Percentiles rank a stretch among this genome's conserved stretches.
Evolutionary conservation across 805 yeast genomes (phyloP).

Genomic region (Saturnispora galanensis): DNA sequence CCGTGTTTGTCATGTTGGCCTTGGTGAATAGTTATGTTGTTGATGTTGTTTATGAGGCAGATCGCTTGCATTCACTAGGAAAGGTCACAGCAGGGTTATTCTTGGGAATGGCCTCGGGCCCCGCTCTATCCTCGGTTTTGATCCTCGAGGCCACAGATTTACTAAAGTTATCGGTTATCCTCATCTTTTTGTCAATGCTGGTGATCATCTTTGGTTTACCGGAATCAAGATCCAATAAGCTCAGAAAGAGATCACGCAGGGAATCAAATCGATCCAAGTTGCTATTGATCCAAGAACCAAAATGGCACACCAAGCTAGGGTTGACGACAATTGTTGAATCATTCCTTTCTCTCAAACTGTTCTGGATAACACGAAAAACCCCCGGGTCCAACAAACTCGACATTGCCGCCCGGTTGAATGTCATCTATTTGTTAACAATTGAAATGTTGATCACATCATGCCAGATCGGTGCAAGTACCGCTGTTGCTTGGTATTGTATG

Average conservation of each 20-base stretch:
- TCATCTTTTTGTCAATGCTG: constrained; percentile 28
- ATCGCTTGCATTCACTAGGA: constrained; percentile 51
- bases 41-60: constrained; percentile 58
- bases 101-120: constrained; percentile 56
- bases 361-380: constrained; percentile 38
- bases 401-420: constrained; percentile 33
- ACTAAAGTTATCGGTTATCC: constrained; percentile 21
- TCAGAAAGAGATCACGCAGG: constrained; percentile 42
- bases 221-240: constrained; percentile 53
- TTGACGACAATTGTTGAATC: constrained; percentile 10
- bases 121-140: constrained; percentile 41
- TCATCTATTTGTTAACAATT: constrained; percentile 37
- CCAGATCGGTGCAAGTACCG: constrained; percentile 32
- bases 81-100: constrained; percentile 48
- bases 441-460: constrained; percentile 36
- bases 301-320: constrained; percentile 8
- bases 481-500: constrained; percentile 43
- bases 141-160: constrained; percentile 21
- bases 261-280: constrained; percentile 10
- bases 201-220: constrained; percentile 35
- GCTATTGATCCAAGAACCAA: not conserved
- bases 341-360: constrained; percentile 28
- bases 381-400: constrained; percentile 17
- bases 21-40: constrained; percentile 60
- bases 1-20: constrained; percentile 44